Evolutionary conservation across 352 stramenopile species (phyloP).

Genomic region (Globisporangium camurandrum): DNA sequence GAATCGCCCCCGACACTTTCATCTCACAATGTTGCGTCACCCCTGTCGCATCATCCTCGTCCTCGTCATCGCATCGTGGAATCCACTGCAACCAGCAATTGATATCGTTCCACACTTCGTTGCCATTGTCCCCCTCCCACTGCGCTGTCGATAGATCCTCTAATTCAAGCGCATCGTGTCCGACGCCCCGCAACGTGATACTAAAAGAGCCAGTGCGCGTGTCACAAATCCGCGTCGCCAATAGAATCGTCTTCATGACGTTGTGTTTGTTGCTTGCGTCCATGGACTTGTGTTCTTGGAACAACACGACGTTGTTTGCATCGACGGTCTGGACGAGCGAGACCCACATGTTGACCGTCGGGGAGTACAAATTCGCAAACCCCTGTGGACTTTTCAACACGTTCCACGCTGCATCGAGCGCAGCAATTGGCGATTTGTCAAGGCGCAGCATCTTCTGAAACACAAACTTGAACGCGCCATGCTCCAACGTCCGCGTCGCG

Average conservation of each 20-base stretch:
- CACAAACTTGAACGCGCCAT: constrained; percentile 14
- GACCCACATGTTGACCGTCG: constrained; percentile 11
- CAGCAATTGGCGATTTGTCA: neutral
- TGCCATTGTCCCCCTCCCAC: neutral
- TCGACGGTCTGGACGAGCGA: constrained; percentile 13
- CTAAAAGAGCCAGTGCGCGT: neutral
- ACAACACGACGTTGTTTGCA: constrained; percentile 14
- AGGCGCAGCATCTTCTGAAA: constrained; percentile 11
- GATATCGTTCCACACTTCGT: constrained; percentile 17
- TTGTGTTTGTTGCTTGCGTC: constrained; percentile 7
- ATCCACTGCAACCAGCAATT: constrained; percentile 14
- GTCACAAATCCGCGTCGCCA: constrained; percentile 7
- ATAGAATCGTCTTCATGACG: constrained; percentile 16
- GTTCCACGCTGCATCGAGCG: constrained; percentile 8
- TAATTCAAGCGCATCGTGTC: constrained; percentile 11
- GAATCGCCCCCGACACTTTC: constrained; percentile 12
- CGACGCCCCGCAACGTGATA: constrained; percentile 9
- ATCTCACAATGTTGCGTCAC: constrained; percentile 13
- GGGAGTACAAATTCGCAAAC: constrained; percentile 13
- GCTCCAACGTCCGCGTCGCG: constrained; percentile 8
- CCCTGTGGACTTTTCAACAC: constrained; percentile 7
- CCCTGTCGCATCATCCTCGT: too few relatives aligned
- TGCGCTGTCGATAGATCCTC: constrained; percentile 10
- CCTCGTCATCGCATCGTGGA: constrained; percentile 4
- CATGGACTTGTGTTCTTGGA: constrained; percentile 15